A percentile compares a stretch with the other conserved stretches of the same genome.
These are phyloP conservation scores for Groenewaldozyma salmanticensis DNA, from an alignment of 805 yeast genomes.

Conservation along the genomic window DNA sequence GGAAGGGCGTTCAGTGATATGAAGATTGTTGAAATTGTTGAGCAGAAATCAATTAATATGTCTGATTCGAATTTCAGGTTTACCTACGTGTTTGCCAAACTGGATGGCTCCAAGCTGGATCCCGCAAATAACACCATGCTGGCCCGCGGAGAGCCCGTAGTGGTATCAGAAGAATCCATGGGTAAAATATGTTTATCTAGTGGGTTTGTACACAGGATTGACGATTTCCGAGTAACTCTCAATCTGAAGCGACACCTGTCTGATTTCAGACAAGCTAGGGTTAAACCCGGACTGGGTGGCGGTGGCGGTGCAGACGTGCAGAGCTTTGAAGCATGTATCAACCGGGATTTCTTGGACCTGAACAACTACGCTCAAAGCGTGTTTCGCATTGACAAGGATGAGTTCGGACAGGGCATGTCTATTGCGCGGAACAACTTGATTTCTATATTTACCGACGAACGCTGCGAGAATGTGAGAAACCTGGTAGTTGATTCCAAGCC, in stretches of 20 bases:
- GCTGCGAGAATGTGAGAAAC: slow-evolving; percentile 26
- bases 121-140: slow-evolving; percentile 41
- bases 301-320: slow-evolving; percentile 13
- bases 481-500: slow-evolving; percentile 44
- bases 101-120: slow-evolving; percentile 7
- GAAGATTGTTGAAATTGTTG: slow-evolving; percentile 25
- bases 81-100: slow-evolving; percentile 9
- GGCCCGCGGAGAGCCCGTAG: slow-evolving; percentile 48
- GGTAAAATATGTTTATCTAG: slow-evolving; percentile 69
- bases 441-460: slow-evolving; percentile 47
- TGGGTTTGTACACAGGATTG: slow-evolving; percentile 44
- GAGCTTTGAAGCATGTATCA: slow-evolving; percentile 34
- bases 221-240: slow-evolving; percentile 36
- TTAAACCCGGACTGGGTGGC: too few species aligned
- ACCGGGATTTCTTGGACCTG: slow-evolving; percentile 42
- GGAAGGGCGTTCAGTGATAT: slow-evolving; percentile 54
- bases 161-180: slow-evolving; percentile 68
- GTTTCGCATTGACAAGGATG: slow-evolving; percentile 75
- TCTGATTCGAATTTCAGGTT: slow-evolving; percentile 11
- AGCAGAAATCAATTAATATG: slow-evolving; percentile 1
- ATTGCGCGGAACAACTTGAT: slow-evolving; percentile 68
- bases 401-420: slow-evolving; percentile 62
- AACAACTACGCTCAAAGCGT: slow-evolving; percentile 4
- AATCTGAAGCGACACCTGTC: slow-evolving; percentile 46
- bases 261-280: slow-evolving; percentile 15